Evolutionary conservation across 768 basidiomycete genomes (phyloP).

Genomic region (Boletus rufocinnamomeus): DNA sequence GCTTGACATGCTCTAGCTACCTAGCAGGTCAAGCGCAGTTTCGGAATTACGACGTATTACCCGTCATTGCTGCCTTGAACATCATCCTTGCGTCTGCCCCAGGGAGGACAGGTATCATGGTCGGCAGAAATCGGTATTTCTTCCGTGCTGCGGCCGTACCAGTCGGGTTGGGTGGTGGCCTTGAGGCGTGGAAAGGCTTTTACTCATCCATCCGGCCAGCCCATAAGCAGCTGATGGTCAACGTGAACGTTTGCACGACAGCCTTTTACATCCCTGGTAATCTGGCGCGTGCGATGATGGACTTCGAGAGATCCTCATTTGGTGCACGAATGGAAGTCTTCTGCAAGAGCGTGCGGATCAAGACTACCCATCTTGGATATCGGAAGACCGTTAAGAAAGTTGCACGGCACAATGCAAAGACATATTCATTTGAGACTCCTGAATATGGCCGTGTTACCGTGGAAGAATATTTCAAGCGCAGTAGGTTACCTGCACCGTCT

Average conservation of each 20-base stretch:
- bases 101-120: constrained; percentile 50
- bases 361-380: constrained; percentile 71
- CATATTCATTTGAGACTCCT: constrained; percentile 43
- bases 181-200: constrained; percentile 59
- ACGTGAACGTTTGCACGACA: constrained; percentile 54
- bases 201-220: constrained; percentile 43
- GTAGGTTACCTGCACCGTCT: constrained; percentile 32
- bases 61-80: constrained; percentile 52
- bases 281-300: constrained; percentile 44
- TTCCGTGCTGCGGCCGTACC: constrained; percentile 40
- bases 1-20: constrained; percentile 38
- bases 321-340: constrained; percentile 63
- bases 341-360: constrained; percentile 64
- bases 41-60: constrained; percentile 46
- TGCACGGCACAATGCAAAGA: constrained; percentile 40
- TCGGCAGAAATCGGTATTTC: constrained; percentile 56
- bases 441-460: constrained; percentile 47
- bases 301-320: constrained; percentile 50
- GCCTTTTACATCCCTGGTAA: constrained; percentile 48
- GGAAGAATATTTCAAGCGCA: constrained; percentile 48
- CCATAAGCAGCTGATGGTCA: constrained; percentile 51
- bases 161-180: constrained; percentile 49
- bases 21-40: constrained; percentile 45
- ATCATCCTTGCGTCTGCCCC: constrained; percentile 48
- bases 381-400: constrained; percentile 68